These are phyloP conservation scores for Fusarium sambucinum DNA, from an alignment of 2,329 filamentous ascomycete genomes.

Conservation along the genomic window DNA sequence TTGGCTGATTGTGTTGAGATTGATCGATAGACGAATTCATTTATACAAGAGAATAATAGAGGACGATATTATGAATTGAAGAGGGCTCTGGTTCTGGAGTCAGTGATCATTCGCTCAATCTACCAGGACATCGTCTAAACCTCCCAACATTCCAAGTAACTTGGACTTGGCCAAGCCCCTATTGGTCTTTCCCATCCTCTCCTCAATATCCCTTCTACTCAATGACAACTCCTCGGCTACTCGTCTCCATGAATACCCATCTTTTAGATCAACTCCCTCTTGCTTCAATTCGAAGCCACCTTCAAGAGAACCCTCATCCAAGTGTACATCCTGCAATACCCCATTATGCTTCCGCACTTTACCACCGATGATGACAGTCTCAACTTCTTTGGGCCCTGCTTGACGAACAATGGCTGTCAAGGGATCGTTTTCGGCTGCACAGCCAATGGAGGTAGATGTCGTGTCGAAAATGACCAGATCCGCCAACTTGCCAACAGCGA, in stretches of 20 bases:
- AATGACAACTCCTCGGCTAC: not conserved
- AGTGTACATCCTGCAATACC: fast-evolving
- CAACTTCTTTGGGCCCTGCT: constrained; percentile 1
- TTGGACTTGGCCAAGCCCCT: not conserved
- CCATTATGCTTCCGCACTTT: not conserved
- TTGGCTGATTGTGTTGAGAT: not conserved
- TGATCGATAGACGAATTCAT: fast-evolving
- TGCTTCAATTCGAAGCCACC: not conserved
- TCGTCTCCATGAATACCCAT: not conserved
- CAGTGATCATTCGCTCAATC: not conserved
- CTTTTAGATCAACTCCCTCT: fast-evolving
- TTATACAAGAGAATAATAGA: fast-evolving
- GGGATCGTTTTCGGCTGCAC: constrained; percentile 1
- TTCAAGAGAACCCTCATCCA: not conserved
- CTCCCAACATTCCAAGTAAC: not conserved
- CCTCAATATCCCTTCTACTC: not conserved
- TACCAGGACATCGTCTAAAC: not conserved
- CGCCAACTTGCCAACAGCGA: not conserved
- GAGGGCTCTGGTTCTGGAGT: not conserved
- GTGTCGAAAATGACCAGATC: constrained; percentile 4
- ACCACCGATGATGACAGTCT: constrained; percentile 5
- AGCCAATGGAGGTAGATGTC: constrained; percentile 2
- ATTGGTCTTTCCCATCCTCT: not conserved
- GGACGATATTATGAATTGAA: no score
- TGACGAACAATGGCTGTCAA: constrained; percentile 10